Base-by-base conservation (phyloP, 257 asterid genomes). In the Ilex aquifolium region DNA sequence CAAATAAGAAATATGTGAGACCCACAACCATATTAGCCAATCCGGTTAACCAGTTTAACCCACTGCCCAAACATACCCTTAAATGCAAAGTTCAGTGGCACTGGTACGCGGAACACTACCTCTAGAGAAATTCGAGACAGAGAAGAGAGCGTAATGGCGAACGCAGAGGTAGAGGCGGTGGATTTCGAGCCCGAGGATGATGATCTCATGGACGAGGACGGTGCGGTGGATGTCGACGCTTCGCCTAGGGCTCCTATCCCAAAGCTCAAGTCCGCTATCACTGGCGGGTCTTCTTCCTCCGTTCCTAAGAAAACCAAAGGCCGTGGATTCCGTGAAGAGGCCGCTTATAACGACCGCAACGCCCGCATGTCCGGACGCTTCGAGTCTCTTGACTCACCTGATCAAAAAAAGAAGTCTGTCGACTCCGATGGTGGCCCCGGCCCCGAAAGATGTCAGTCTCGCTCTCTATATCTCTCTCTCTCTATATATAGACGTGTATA, bases 181-280 rank as follows among this genome's bases (percentile, higher is more conserved):
- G 96, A 93, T 74, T 93, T 93, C 76, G 99, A 93, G 75, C 87
- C 95, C 4, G 99, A 93, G 83, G 99, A 93, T 1, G 99, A 93
- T 64, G 97, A 90, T 68, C 88, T 93, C 68, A 90, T 90, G 97
- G 99, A 92, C 67, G 99, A 92, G 70, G 99, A 89, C 57, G 71
- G 81, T 29, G 95, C 80, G 42, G 95, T 81, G 60, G 66, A 76
- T 60, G 39, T 63, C 71, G 32, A 84, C 8, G 63, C 69, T 3
- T 63, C 79, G 13, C 79, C 82, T 53, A 73, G 71, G 79, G 83
- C 90, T 48, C 68, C 85, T 6, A 57, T 50, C 32, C 99, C 91
- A 42, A 82, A 90, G 59, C 85, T 93, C 59, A 90, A 80, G 79
- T 93, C 99, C 57, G 90, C 96, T 65, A 85, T 92, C 59, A 77